phyloP scores from a whole-genome alignment of 73 alveolate species.

The Effrenium voratum region DNA sequence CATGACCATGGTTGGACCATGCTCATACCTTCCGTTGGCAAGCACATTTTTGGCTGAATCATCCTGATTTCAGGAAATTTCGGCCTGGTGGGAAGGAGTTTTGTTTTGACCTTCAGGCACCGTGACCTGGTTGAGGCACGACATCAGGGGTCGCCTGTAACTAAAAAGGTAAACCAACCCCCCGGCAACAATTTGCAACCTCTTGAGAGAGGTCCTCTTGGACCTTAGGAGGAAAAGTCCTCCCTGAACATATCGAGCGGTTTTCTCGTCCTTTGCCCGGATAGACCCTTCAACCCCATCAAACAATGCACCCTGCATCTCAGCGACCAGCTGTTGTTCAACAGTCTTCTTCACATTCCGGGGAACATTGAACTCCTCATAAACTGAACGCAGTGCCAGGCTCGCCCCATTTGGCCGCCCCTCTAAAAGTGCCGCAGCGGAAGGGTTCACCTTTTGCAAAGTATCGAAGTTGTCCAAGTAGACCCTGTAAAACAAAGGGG shows the following conservation, averaged over 20 bases:
- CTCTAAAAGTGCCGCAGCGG: background rate
- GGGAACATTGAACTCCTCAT: background rate
- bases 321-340: background rate
- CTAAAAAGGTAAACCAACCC: background rate
- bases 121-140: background rate
- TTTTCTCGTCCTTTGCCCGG: background rate
- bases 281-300: background rate
- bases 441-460: background rate
- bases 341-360: background rate
- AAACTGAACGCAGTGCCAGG: background rate
- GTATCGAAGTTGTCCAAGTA: background rate
- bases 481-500: background rate
- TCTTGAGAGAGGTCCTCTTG: background rate
- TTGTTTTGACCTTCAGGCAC: no score
- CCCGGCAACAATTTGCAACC: background rate
- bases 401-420: background rate
- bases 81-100: no score
- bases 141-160: background rate
- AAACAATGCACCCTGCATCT: background rate
- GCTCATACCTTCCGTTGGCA: no score
- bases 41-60: no score
- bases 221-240: background rate
- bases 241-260: background rate
- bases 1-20: no score
- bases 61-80: no score